Conservation (phyloP, 805 yeast genomes). For the Metschnikowia vanudenii region DNA sequence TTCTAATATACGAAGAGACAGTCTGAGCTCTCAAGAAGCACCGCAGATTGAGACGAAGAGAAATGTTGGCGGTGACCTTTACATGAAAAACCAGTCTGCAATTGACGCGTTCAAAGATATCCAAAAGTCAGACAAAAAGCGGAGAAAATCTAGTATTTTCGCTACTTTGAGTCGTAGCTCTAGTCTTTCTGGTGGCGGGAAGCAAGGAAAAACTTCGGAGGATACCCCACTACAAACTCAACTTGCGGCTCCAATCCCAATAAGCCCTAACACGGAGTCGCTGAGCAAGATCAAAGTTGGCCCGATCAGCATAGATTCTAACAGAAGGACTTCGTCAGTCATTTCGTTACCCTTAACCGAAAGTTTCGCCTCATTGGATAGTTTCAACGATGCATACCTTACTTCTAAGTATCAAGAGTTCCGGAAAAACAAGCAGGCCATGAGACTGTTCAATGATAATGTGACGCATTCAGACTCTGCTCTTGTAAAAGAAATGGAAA, state of each 20-base stretch:
- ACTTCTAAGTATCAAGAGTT: slow-evolving; percentile 38
- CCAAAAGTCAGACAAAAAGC: slow-evolving; percentile 40
- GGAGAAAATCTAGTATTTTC: slow-evolving; percentile 28
- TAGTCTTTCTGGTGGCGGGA: slow-evolving; percentile 8
- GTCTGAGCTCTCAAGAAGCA: slow-evolving; percentile 32
- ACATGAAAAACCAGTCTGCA: slow-evolving; percentile 40
- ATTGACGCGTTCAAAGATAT: slow-evolving; percentile 45
- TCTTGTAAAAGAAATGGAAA: neutral
- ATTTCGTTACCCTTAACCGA: slow-evolving; percentile 67
- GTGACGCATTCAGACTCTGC: slow-evolving; percentile 13
- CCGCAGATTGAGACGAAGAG: slow-evolving; percentile 46
- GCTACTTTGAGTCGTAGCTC: slow-evolving; percentile 13
- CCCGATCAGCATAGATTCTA: slow-evolving; percentile 29
- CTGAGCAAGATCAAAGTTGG: slow-evolving; percentile 32
- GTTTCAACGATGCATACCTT: slow-evolving; percentile 59
- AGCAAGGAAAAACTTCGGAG: slow-evolving; percentile 5
- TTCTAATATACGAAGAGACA: slow-evolving; percentile 21
- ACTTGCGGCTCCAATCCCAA: neutral
- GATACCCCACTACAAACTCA: slow-evolving; percentile 1
- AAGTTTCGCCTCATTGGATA: slow-evolving; percentile 75
- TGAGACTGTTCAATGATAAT: slow-evolving; percentile 5
- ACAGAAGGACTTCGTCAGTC: slow-evolving; percentile 57
- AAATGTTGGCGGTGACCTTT: slow-evolving; percentile 46
- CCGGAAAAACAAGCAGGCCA: slow-evolving; percentile 17
- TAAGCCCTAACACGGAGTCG: slow-evolving; percentile 2